Conservation (phyloP, 345 rosid species). For the Boechera retrofracta region DNA sequence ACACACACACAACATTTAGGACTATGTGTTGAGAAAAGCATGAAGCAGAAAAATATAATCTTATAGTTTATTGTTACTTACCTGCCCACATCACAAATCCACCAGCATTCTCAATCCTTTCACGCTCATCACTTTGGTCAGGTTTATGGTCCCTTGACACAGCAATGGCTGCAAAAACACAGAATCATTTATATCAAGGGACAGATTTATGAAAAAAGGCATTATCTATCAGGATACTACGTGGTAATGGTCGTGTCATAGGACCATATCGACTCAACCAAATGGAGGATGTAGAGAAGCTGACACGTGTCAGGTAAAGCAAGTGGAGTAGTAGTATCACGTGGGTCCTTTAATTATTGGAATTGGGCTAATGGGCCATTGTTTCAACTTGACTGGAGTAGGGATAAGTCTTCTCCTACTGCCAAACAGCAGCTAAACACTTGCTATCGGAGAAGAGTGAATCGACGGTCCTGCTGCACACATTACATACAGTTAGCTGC, state of each 20-base stretch:
- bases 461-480: constrained; percentile 1
- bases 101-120: constrained; percentile 96
- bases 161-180: constrained; percentile 67
- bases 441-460: constrained; percentile 31
- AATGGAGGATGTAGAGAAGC: too few relatives aligned
- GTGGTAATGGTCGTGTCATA: not conserved
- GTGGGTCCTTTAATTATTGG: not conserved
- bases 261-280: too few relatives aligned
- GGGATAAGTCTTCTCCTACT: constrained; percentile 16
- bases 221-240: not conserved
- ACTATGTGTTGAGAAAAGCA: not conserved
- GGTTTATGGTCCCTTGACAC: constrained; percentile 98
- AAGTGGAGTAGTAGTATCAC: too few relatives aligned
- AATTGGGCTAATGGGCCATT: constrained; percentile 34
- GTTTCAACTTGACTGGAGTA: not conserved
- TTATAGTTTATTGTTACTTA: constrained; percentile 39
- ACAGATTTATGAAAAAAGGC: not conserved
- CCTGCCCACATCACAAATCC: constrained; percentile 99
- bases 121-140: constrained; percentile 95
- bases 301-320: too few relatives aligned
- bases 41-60: not conserved
- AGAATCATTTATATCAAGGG: not conserved
- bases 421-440: constrained; percentile 32
- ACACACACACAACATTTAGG: not conserved
- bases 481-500: constrained; percentile 8